Percentiles rank a stretch among this genome's conserved stretches.
Conservation (phyloP, 345 rosid genomes). For the Acer campestre region DNA sequence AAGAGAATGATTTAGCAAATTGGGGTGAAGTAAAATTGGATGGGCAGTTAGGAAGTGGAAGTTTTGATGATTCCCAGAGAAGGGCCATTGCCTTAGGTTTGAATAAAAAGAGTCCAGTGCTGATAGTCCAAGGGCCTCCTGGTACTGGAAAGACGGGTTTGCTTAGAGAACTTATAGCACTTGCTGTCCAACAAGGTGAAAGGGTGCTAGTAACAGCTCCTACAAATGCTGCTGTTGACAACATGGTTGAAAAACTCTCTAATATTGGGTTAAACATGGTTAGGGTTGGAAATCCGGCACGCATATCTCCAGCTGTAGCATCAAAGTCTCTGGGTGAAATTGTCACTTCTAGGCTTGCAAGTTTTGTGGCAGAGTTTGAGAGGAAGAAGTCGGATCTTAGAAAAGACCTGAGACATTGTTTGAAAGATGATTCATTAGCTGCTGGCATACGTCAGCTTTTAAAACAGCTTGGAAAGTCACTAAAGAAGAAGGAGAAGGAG, state of each 20-base stretch:
- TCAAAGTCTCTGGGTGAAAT: slow-evolving; percentile 86
- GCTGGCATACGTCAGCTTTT: slow-evolving; percentile 96
- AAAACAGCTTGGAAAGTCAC: slow-evolving; percentile 83
- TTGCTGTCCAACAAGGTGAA: slow-evolving; percentile 87
- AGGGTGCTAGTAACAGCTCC: slow-evolving; percentile 95
- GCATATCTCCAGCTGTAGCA: slow-evolving; percentile 83
- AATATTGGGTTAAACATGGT: slow-evolving; percentile 70
- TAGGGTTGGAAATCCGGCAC: slow-evolving; percentile 94
- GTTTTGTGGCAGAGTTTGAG: slow-evolving; percentile 63
- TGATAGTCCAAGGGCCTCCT: slow-evolving; percentile 95
- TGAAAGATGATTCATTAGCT: slow-evolving; percentile 91
- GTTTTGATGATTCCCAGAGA: slow-evolving; percentile 71
- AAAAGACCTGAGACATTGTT: slow-evolving; percentile 78
- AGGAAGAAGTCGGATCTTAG: slow-evolving; percentile 89
- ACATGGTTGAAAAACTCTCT: slow-evolving; percentile 91
- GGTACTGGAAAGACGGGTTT: slow-evolving; percentile 95
- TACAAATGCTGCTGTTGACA: slow-evolving; percentile 96
- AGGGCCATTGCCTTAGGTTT: slow-evolving; percentile 74
- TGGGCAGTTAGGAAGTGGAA: slow-evolving; percentile 39
- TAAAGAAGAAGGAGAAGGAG: slow-evolving; percentile 92
- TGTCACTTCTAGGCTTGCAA: slow-evolving; percentile 72
- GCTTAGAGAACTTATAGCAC: slow-evolving; percentile 75
- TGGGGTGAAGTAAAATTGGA: slow-evolving; percentile 66
- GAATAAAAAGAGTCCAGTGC: slow-evolving; percentile 74
- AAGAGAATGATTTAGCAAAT: slow-evolving; percentile 55